Conservation (phyloP, 805 yeast genomes). For the Candida anglica region DNA sequence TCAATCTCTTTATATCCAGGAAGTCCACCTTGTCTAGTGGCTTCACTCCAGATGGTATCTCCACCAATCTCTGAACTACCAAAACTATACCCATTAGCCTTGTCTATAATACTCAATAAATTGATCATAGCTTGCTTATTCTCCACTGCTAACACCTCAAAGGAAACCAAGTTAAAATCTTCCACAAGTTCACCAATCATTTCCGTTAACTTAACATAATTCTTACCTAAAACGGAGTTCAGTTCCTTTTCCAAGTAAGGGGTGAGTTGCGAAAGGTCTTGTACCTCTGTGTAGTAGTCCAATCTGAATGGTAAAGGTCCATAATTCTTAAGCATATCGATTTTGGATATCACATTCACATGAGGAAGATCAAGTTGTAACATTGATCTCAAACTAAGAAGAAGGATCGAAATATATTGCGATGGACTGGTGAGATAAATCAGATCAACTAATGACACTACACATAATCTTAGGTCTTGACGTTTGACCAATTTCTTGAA, state of each 20-base stretch:
- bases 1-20: slow-evolving; percentile 52
- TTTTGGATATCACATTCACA: slow-evolving; percentile 86
- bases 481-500: slow-evolving; percentile 53
- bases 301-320: slow-evolving; percentile 79
- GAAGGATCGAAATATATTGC: slow-evolving; percentile 76
- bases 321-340: slow-evolving; percentile 73
- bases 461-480: slow-evolving; percentile 72
- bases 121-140: slow-evolving; percentile 90
- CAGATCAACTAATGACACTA: slow-evolving; percentile 83
- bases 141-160: slow-evolving; percentile 86
- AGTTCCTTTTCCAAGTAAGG: slow-evolving; percentile 74
- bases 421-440: slow-evolving; percentile 81
- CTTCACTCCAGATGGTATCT: slow-evolving; percentile 97
- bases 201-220: slow-evolving; percentile 65
- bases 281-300: slow-evolving; percentile 89
- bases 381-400: slow-evolving; percentile 87
- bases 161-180: slow-evolving; percentile 83
- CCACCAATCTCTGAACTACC: slow-evolving; percentile 95
- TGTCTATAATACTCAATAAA: slow-evolving; percentile 72
- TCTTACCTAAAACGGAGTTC: slow-evolving; percentile 56
- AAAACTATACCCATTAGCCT: slow-evolving; percentile 88
- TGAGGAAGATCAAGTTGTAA: slow-evolving; percentile 90
- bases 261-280: slow-evolving; percentile 65
- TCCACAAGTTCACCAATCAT: slow-evolving; percentile 78
- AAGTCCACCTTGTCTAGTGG: slow-evolving; percentile 72